Evolutionary conservation across 129 eudicot genomes (phyloP).

Genomic region (Deinandra increscens): DNA sequence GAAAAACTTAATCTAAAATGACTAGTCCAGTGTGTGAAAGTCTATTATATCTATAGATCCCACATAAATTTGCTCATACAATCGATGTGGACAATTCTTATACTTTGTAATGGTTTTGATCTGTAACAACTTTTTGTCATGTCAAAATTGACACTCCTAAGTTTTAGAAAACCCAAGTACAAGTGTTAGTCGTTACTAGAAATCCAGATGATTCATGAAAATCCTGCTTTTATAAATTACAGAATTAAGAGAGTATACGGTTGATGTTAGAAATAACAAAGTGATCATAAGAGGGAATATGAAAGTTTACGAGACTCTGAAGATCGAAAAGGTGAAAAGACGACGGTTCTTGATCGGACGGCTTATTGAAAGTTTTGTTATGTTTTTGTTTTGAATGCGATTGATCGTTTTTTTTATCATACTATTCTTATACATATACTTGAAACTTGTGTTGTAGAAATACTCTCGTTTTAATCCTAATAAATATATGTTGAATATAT

Average conservation of each 20-base stretch:
- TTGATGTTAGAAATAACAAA: constrained; percentile 42
- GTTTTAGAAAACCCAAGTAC: background rate
- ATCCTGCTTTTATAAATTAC: background rate
- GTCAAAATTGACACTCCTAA: background rate
- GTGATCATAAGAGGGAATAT: constrained; percentile 41
- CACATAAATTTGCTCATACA: no score
- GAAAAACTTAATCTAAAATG: no score
- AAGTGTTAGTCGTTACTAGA: background rate
- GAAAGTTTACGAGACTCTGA: constrained; percentile 6
- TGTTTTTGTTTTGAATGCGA: background rate
- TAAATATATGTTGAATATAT: no score
- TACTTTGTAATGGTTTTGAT: no score
- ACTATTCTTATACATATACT: background rate
- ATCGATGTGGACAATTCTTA: no score
- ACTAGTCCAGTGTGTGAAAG: no score
- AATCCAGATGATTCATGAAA: background rate
- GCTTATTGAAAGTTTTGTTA: constrained; percentile 14
- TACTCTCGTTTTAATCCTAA: background rate
- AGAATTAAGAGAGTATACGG: constrained; percentile 49
- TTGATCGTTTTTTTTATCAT: background rate
- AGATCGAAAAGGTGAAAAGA: constrained; percentile 15
- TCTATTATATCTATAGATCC: no score
- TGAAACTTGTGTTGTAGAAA: background rate
- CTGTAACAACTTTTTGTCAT: no score
- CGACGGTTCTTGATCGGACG: background rate